These are phyloP conservation scores for Actinomortierella wolfii DNA, from an alignment of 371 early-diverging fungal genomes.

Conservation along the genomic window DNA sequence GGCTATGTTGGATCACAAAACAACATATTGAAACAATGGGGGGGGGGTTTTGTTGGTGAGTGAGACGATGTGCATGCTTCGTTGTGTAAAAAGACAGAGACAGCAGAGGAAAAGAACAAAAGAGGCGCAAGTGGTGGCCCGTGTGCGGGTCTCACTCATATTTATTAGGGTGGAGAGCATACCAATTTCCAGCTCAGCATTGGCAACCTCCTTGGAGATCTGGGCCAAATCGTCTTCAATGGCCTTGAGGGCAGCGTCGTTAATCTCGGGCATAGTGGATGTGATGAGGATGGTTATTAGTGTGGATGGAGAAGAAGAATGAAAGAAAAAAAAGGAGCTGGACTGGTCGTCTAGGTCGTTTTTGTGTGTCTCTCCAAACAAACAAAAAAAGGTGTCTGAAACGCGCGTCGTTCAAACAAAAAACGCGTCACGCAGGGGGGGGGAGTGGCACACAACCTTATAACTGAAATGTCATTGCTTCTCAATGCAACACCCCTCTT, in stretches of 20 bases:
- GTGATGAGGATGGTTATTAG: conserved; percentile 1
- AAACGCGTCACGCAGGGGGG: background rate
- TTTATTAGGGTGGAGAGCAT: conserved; percentile 1
- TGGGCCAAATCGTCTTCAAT: conserved; percentile 46
- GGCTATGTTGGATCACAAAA: conserved; percentile 12
- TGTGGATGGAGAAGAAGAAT: background rate
- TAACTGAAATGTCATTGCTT: no score
- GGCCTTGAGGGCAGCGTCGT: conserved; percentile 46
- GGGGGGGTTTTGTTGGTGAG: no score
- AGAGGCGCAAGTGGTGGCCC: background rate
- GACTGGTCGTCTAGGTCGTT: no score
- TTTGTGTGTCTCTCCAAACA: background rate
- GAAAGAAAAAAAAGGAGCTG: conserved; percentile 1
- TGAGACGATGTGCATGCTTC: no score
- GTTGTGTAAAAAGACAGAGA: background rate
- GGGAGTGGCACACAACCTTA: no score
- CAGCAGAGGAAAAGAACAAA: background rate
- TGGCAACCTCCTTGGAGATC: conserved; percentile 38
- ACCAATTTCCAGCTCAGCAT: conserved; percentile 49
- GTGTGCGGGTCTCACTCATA: background rate
- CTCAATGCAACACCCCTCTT: background rate
- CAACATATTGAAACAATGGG: background rate
- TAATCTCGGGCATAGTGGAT: conserved; percentile 46
- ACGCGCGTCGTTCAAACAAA: background rate
- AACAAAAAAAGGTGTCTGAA: background rate